Conservation (phyloP, 2,329 filamentous ascomycete species). For the Calonectria montana region DNA sequence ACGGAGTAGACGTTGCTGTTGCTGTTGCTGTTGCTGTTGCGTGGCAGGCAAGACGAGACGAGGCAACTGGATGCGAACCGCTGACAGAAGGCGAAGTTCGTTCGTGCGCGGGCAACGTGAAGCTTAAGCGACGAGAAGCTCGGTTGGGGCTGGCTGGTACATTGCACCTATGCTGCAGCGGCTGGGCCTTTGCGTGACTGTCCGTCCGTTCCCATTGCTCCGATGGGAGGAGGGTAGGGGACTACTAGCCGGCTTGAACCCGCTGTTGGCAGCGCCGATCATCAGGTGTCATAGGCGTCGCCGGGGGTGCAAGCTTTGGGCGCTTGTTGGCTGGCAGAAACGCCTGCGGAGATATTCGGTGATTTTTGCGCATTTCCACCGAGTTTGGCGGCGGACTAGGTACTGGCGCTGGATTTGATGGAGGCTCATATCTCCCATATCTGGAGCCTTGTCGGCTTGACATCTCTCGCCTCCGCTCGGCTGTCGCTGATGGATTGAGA, state of each 20-base stretch:
- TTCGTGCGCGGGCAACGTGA: not conserved
- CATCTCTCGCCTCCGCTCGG: not conserved
- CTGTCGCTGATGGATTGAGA: not conserved
- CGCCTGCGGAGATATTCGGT: conserved; percentile 6
- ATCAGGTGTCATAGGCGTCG: conserved; percentile 32
- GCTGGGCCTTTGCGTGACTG: conserved; percentile 16
- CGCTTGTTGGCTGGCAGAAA: conserved; percentile 7
- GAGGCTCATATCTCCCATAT: conserved; percentile 5
- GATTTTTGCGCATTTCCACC: conserved; percentile 5
- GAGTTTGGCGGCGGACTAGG: not conserved
- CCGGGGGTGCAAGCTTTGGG: conserved; percentile 15
- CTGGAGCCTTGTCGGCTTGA: not conserved
- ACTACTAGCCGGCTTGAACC: conserved; percentile 27
- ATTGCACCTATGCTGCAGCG: not conserved
- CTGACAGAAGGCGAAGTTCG: not conserved
- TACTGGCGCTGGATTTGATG: not conserved
- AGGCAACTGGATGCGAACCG: not conserved
- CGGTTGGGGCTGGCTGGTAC: not conserved
- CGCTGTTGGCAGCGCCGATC: conserved; percentile 37
- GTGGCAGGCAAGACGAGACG: not conserved
- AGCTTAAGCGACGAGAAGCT: not conserved
- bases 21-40: not conserved
- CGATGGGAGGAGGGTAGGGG: conserved; percentile 13
- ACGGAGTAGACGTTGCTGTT: no score
- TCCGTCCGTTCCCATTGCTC: conserved; percentile 10